These are phyloP conservation scores for Boechera stricta DNA, from an alignment of 345 rosid species.

Conservation along the genomic window DNA sequence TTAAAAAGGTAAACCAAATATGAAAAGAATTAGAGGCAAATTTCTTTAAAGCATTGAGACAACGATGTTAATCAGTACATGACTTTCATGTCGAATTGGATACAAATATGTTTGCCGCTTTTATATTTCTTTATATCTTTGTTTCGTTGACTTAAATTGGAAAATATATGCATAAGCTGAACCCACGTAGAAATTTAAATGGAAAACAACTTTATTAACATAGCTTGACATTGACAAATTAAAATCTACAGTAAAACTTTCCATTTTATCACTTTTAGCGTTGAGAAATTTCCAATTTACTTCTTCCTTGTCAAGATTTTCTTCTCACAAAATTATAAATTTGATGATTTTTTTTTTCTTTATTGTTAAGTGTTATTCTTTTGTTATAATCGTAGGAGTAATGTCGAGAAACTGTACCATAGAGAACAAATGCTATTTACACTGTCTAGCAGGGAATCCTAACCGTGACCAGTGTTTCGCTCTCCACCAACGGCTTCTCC, in stretches of 20 bases:
- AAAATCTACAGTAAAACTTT: background rate
- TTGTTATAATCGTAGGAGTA: background rate
- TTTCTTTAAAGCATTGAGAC: background rate
- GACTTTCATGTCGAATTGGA: background rate
- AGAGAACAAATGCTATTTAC: conserved; percentile 56
- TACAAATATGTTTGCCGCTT: background rate
- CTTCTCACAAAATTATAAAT: no score
- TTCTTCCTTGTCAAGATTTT: no score
- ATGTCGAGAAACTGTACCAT: background rate
- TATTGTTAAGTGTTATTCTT: background rate
- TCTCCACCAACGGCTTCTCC: conserved; percentile 58
- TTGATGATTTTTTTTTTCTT: background rate
- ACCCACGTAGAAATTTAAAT: background rate
- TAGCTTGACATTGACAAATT: background rate
- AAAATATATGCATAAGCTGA: background rate
- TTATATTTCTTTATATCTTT: background rate
- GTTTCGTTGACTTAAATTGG: background rate
- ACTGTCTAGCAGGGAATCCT: conserved; percentile 57
- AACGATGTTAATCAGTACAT: background rate
- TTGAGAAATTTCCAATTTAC: no score
- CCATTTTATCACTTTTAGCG: no score
- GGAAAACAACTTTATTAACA: background rate
- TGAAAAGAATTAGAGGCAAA: background rate
- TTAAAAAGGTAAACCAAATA: background rate
- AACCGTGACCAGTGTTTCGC: background rate